A percentile compares a stretch with the other conserved stretches of the same genome.
Evolutionary conservation across 441 rosid genomes (phyloP).

Genomic region (Adansonia rubrostipa): DNA sequence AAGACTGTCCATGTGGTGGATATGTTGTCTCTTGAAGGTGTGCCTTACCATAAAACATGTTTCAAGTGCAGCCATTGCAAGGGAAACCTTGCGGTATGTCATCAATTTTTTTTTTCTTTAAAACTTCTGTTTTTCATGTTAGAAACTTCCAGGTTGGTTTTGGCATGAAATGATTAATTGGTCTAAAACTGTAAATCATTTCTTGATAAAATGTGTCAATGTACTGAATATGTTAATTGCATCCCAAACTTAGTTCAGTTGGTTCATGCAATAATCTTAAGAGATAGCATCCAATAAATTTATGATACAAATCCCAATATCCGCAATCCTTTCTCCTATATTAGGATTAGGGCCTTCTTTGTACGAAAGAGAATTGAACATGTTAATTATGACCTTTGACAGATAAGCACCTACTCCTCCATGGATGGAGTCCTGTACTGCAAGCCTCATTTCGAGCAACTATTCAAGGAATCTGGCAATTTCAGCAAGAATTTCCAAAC

Average conservation of each 20-base stretch:
- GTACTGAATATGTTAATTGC: too few relatives aligned
- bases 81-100: conserved; percentile 79
- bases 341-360: too few relatives aligned
- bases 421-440: conserved; percentile 97
- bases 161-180: not conserved
- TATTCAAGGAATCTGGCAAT: conserved; percentile 48
- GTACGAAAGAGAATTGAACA: not conserved
- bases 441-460: conserved; percentile 93
- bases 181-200: not conserved
- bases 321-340: too few relatives aligned
- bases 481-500: too few relatives aligned
- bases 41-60: conserved; percentile 91
- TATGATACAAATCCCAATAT: too few relatives aligned
- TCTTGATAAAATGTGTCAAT: not conserved
- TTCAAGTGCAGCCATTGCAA: conserved; percentile 97
- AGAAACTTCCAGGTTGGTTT: not conserved
- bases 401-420: conserved; percentile 97
- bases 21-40: conserved; percentile 80
- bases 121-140: not conserved
- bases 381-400: not conserved
- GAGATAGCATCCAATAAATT: too few relatives aligned
- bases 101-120: too few relatives aligned
- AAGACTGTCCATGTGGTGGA: conserved; percentile 89
- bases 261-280: too few relatives aligned
- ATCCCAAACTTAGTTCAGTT: too few relatives aligned